Evolutionary conservation across 2,329 filamentous ascomycete species (phyloP).

Genomic region (Fusarium succisae): DNA sequence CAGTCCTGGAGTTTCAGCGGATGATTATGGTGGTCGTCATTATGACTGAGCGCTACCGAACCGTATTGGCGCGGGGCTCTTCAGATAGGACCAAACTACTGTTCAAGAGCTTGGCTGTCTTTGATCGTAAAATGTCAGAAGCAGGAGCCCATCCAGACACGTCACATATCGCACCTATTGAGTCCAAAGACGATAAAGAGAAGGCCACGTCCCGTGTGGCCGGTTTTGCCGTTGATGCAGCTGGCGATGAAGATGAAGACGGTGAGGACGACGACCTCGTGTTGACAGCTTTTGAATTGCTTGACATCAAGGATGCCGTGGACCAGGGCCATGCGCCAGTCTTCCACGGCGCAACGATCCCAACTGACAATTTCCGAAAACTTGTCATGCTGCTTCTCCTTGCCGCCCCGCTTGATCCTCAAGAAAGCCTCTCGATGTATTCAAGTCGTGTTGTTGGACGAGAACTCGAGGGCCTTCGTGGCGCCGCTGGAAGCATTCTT

Average conservation of each 20-base stretch:
- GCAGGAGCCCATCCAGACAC: conserved; percentile 2
- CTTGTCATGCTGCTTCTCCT: conserved; percentile 76
- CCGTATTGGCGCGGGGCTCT: conserved; percentile 67
- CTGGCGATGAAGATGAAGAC: conserved; percentile 56
- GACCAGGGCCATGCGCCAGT: conserved; percentile 60
- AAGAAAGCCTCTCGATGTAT: conserved; percentile 72
- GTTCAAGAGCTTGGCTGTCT: conserved; percentile 77
- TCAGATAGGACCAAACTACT: conserved; percentile 70
- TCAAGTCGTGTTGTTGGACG: conserved; percentile 64
- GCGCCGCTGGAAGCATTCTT: conserved; percentile 71
- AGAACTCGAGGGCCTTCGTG: conserved; percentile 66
- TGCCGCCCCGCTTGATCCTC: conserved; percentile 69
- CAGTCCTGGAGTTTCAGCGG: conserved; percentile 73
- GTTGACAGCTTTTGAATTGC: conserved; percentile 72
- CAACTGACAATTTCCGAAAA: conserved; percentile 76
- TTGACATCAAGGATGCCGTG: conserved; percentile 71
- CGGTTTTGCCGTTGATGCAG: conserved; percentile 59
- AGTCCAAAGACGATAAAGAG: conserved; percentile 14
- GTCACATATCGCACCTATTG: background rate
- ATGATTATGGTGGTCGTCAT: conserved; percentile 78
- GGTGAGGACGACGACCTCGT: conserved; percentile 70
- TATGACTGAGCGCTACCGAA: conserved; percentile 74
- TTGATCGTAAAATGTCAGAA: conserved; percentile 66
- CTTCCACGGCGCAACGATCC: conserved; percentile 73
- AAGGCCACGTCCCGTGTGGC: conserved; percentile 33